A percentile compares a stretch with the other conserved stretches of the same genome.
Evolutionary conservation across 2,329 filamentous ascomycete species (phyloP).

Genomic region (Calonectria multiphialidica): DNA sequence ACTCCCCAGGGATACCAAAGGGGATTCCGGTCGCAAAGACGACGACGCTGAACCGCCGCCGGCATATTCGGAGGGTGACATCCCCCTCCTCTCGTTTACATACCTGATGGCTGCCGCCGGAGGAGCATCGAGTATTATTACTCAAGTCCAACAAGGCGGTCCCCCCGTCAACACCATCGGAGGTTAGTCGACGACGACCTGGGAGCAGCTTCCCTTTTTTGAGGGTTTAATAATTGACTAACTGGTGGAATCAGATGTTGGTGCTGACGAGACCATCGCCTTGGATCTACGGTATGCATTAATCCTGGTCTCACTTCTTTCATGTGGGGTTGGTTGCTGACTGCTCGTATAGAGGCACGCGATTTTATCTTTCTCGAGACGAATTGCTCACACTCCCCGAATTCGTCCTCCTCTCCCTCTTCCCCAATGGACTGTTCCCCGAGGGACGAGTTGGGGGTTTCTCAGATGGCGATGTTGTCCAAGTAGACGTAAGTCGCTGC

Average conservation of each 20-base stretch:
- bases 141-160: slow-evolving; percentile 95
- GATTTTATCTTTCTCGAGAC: slow-evolving; percentile 94
- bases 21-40: slow-evolving; percentile 78
- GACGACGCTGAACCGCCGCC: slow-evolving; percentile 93
- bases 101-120: slow-evolving; percentile 99
- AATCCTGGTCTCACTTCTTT: neutral
- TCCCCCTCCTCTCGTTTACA: slow-evolving; percentile 90
- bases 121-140: slow-evolving; percentile 98
- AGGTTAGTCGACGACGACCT: slow-evolving; percentile 64
- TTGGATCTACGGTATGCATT: slow-evolving; percentile 86
- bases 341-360: slow-evolving; percentile 76
- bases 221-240: slow-evolving; percentile 1
- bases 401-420: slow-evolving; percentile 96
- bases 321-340: slow-evolving; percentile 38
- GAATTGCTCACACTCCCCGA: slow-evolving; percentile 96
- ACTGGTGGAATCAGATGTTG: slow-evolving; percentile 69
- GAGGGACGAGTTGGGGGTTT: slow-evolving; percentile 96
- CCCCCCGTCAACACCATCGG: slow-evolving; percentile 90
- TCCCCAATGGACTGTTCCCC: slow-evolving; percentile 97
- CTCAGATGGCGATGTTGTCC: slow-evolving; percentile 92
- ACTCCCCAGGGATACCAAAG: slow-evolving; percentile 85
- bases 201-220: neutral
- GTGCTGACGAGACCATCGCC: slow-evolving; percentile 92
- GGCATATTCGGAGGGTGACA: slow-evolving; percentile 94
- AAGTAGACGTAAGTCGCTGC: slow-evolving; percentile 86